phyloP scores from a whole-genome alignment of 179 eudicot species.

The Beta corolliflora region DNA sequence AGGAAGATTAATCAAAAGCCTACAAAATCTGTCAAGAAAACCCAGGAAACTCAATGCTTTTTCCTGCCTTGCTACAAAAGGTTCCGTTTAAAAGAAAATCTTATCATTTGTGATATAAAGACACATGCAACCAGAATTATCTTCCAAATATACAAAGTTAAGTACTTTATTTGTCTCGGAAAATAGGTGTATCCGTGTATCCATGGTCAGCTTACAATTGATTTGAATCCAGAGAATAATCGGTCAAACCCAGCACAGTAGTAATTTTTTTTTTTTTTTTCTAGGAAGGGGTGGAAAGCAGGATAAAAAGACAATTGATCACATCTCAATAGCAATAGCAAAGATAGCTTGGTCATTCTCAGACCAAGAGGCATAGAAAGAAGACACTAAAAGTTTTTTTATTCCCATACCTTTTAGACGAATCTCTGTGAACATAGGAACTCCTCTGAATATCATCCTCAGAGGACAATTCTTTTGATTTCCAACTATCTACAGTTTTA shows the following conservation, averaged over 20 bases:
- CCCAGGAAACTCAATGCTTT: not conserved
- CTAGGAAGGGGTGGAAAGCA: not conserved
- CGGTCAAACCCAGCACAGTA: not conserved
- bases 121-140: not conserved
- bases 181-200: not conserved
- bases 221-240: not conserved
- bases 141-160: not conserved
- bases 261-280: not conserved
- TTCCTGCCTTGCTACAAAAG: not conserved
- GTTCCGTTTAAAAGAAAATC: not conserved
- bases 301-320: not conserved
- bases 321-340: not conserved
- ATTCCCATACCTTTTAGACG: constrained; percentile 6
- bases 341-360: not conserved
- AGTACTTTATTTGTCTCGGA: not conserved
- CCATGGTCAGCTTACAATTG: not conserved
- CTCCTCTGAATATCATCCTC: constrained; percentile 4
- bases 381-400: too few species aligned
- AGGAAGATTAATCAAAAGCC: too few species aligned
- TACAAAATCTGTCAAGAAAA: not conserved
- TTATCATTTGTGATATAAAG: not conserved
- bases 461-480: constrained; percentile 4
- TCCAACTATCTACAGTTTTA: not conserved
- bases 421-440: not conserved
- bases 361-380: not conserved